Percentiles rank a stretch among this genome's conserved stretches.
These are phyloP conservation scores for Pyricularia pennisetigena DNA, from an alignment of 2,329 filamentous ascomycete species.

Conservation along the genomic window DNA sequence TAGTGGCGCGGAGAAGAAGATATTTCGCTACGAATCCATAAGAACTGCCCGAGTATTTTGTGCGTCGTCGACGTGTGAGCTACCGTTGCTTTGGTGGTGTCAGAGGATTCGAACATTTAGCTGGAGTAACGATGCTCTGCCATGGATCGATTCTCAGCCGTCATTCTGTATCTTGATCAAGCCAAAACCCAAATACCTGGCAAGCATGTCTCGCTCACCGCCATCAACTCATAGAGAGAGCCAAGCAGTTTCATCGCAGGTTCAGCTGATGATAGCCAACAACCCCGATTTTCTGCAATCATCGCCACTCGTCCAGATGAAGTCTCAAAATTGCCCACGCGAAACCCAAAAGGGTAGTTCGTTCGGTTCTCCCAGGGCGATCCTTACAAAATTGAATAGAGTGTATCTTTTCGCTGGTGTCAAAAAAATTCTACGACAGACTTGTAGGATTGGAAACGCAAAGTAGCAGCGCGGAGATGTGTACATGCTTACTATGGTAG, in stretches of 20 bases:
- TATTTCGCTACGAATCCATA: constrained; percentile 36
- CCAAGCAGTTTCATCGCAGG: neutral
- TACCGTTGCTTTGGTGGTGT: constrained; percentile 66
- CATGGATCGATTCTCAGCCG: neutral
- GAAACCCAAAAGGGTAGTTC: neutral
- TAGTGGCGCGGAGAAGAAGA: constrained; percentile 44
- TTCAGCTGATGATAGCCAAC: neutral
- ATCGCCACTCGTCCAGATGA: neutral
- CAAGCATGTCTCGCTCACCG: too few species aligned
- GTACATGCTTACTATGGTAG: neutral
- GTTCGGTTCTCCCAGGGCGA: neutral
- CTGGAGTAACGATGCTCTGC: too few species aligned
- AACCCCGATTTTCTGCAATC: neutral
- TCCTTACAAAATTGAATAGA: neutral
- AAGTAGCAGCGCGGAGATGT: too few species aligned
- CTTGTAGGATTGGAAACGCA: neutral
- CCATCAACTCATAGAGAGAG: neutral
- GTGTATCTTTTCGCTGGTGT: neutral
- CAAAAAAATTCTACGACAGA: too few species aligned
- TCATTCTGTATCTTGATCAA: too few species aligned
- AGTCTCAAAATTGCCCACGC: neutral
- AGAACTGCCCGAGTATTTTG: constrained; percentile 46
- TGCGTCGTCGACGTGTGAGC: constrained; percentile 19
- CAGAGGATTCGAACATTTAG: constrained; percentile 69
- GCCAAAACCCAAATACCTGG: too few species aligned